Base-by-base conservation (phyloP, 371 early-diverging fungal genomes). In the Parasitella parasitica region DNA sequence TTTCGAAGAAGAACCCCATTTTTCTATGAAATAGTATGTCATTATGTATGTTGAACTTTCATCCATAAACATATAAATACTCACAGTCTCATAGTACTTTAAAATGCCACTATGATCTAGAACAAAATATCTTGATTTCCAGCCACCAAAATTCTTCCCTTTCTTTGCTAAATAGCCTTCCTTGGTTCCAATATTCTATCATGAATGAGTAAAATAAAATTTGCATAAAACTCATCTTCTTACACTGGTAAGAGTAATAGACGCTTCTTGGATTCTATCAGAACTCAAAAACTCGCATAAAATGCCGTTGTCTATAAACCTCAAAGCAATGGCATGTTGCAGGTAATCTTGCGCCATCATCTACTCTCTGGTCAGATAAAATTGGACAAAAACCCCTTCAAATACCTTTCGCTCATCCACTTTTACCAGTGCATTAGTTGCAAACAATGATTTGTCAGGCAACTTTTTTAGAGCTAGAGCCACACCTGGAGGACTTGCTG, bases 81-180 rank as follows among this genome's bases (percentile, higher is more conserved):
- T 67, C 73, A 81, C 82, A 22, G 64, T 72, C 59, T 93, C 92
- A 62, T 81, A 89, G 67, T 91, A 93, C 54, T 88, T 58, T 9
- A 67, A 82, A 32, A 91, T 69, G 15, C 84, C 68, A 6, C 77
- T 80, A 22, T 68, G 71, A 36, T 78, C 71, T 48, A 87, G 72
- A 26, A 82, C 73, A 76, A 91, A 94, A 75, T 86, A 94, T 61
- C 93, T 76, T 32, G 85, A 73, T 69, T 93, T 91, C 89, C 90
- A 91, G 2, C 90, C 90, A 27, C 93, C 94, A 83, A 91, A 91
- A 69, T 88, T 90, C 70, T 91, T 92, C 32, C 93, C 92, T 66
- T 85, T 86, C 73, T 94, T 94, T 36, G 87, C 84, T 54, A 94
- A 70, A 59, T 89, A 90, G 0, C 95, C 95, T 71, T 90, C 89